Evolutionary conservation across 1,284 basidiomycete species (phyloP), one percentile per base, ranked within the genome.

Genomic region (Malassezia vespertilionis): DNA sequence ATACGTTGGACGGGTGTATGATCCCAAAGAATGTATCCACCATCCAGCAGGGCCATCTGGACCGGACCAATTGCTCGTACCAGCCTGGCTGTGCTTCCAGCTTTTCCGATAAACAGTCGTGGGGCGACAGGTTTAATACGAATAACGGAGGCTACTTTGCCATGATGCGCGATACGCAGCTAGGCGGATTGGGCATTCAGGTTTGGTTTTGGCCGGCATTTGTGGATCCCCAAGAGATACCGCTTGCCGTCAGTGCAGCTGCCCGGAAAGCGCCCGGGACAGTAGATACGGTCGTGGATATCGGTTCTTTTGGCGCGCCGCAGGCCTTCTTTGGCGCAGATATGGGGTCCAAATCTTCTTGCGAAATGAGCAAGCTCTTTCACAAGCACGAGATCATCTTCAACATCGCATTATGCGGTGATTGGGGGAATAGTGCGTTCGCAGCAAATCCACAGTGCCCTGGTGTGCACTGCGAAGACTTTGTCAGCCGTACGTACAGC

Each of bases 111-210:
- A 32, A 42, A 28, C 49, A 42, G 31, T 48, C 53, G 18, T 65
- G 48, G 33, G 63, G 63, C 3, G 40, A 45, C 0, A 33, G 17
- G 1, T 61, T 65, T 42, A 61, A 61, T 39, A 22, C 42, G 22
- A 57, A 58, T 37, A 55, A 57, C 10, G 61, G 61, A 5, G 61
- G 61, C 28, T 63, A 56, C 49, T 63, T 57, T 52, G 58, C 54
- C 2, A 22, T 63, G 18, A 49, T 58, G 23, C 46, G 61, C 17
- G 61, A 63, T 23, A 63, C 61, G 3, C 24, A 35, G 10, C 33
- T 50, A 5, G 54, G 57, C 21, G 61, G 57, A 11, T 38, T 46
- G 5, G 61, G 59, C 5, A 47, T 42, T 36, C 4, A 28, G 23
- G 23, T 32, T 10, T 63, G 54, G 46, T 63, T 63, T 40, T 63